Evolutionary conservation across 306 rosid genomes (phyloP), one percentile per base, ranked within the genome.

Genomic region (Prunus kanzakura): DNA sequence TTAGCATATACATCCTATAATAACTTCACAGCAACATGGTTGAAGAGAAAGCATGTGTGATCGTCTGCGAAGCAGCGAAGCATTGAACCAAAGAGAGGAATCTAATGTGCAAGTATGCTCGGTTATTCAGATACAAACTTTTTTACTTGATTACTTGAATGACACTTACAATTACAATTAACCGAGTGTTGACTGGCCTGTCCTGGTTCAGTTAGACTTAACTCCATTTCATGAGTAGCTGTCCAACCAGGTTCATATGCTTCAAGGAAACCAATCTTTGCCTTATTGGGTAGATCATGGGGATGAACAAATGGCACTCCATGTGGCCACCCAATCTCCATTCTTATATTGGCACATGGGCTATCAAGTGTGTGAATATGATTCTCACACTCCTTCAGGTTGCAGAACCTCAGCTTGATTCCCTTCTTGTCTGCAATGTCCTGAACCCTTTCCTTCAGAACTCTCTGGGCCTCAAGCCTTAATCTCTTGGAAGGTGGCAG

Each of bases 201-300:
- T 83, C 98, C 85, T 76, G 86, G 89, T 88, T 95, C 91, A 2
- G 91, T 88, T 47, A 85, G 87, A 77, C 81, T 84, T 25, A 81
- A 81, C 60, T 88, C 91, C 82, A 88, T 72, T 55, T 92, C 92
- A 79, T 92, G 97, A 35, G 93, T 90, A 77, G 87, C 97, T 54
- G 98, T 83, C 99, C 99, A 95, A 86, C 97, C 99, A 71, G 99
- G 99, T 87, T 95, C 99, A 76, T 90, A 95, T 19, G 99, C 98
- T 79, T 92, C 99, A 49, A 92, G 97, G 78, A 95, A 95, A 79
- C 93, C 96, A 69, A 95, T 90, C 89, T 95, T 95, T 69, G 99
- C 97, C 86, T 95, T 92, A 61, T 95, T 95, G 19, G 99, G 99
- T 64, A 95, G 85, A 86, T 95, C 99, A 68, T 95, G 99, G 78